Conservation (phyloP, 83 land plant species). For the Picea abies region DNA sequence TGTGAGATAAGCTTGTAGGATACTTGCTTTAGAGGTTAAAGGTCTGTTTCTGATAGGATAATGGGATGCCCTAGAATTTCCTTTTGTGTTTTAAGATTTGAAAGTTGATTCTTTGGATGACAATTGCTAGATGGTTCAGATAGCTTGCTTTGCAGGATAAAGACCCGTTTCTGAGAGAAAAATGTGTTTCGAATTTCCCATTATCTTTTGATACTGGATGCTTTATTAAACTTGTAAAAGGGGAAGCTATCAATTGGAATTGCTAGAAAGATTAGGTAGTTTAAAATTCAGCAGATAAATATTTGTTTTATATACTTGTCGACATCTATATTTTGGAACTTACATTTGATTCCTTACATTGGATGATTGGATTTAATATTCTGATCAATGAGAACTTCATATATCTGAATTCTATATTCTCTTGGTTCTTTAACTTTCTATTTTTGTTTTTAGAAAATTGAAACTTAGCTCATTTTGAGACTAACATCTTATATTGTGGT, state of each 20-base stretch:
- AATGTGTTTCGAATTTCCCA: too few relatives aligned
- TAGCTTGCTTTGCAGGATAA: too few relatives aligned
- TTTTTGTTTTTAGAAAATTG: background rate
- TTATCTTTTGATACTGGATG: background rate
- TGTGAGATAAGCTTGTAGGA: too few relatives aligned
- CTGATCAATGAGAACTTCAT: background rate
- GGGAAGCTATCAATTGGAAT: background rate
- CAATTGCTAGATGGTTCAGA: too few relatives aligned
- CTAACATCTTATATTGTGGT: background rate
- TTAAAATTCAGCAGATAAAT: background rate
- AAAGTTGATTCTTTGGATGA: too few relatives aligned
- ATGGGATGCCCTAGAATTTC: background rate
- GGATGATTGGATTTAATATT: too few relatives aligned
- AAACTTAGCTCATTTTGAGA: slow-evolving; percentile 7
- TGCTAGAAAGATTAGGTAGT: background rate
- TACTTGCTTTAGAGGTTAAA: background rate
- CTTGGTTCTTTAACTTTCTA: background rate
- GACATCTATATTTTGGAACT: background rate
- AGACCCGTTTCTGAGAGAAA: too few relatives aligned
- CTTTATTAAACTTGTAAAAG: background rate
- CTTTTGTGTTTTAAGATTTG: background rate
- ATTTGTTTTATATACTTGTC: background rate
- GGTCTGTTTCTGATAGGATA: background rate
- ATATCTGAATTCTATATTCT: background rate
- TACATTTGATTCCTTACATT: background rate